phyloP scores from a whole-genome alignment of 148 eudicot species.

The Spergularia bocconei region DNA sequence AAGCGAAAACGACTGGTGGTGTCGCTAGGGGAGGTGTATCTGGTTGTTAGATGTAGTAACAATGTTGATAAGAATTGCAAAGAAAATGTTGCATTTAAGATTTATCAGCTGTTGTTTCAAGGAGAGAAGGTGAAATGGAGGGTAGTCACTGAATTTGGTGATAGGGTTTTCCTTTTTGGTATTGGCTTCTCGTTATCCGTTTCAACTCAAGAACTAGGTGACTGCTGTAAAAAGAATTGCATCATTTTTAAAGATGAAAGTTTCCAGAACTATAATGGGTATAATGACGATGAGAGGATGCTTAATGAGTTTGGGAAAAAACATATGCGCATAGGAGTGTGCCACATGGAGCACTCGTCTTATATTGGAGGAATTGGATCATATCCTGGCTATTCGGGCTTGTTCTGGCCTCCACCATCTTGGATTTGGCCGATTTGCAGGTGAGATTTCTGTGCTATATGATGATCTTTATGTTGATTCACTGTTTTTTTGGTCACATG shows the following conservation, averaged over 20 bases:
- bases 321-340: slow-evolving; percentile 1
- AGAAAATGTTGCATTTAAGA: not conserved
- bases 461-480: no score
- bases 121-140: slow-evolving; percentile 1
- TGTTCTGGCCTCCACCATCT: slow-evolving; percentile 20
- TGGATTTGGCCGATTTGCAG: slow-evolving; percentile 20
- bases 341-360: slow-evolving; percentile 4
- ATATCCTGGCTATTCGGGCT: not conserved
- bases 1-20: slow-evolving; percentile 22
- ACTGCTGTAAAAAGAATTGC: slow-evolving; percentile 1
- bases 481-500: no score
- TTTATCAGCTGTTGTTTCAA: not conserved
- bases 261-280: not conserved
- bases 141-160: no score
- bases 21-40: slow-evolving; percentile 13
- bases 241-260: not conserved
- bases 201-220: not conserved
- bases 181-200: not conserved
- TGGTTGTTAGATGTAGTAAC: slow-evolving; percentile 8
- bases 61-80: not conserved
- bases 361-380: not conserved
- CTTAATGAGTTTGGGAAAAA: not conserved
- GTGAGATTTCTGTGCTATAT: not conserved
- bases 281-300: not conserved
- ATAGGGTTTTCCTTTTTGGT: slow-evolving; percentile 15